Evolutionary conservation across 108 stramenopile genomes (phyloP), one percentile per base, ranked within the genome.

Genomic region (Nannochloropsis gaditana): DNA sequence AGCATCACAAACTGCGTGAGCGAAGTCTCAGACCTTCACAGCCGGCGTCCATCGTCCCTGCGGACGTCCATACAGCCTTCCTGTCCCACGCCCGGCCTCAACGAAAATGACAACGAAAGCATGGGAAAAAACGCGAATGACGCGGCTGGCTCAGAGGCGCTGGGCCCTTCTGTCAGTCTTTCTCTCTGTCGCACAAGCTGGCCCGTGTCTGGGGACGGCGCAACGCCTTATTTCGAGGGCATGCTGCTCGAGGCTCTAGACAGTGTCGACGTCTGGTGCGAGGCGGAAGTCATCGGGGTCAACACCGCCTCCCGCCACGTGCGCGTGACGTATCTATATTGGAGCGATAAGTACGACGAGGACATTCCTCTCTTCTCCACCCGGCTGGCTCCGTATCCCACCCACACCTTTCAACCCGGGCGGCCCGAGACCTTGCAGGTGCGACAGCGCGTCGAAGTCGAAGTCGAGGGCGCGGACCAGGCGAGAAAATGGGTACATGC

Each of bases 361-460:
- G 90, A 87, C 87, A 44, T 90, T 43, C 50, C 11, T 3, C 43
- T 86, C 21, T 42, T 43, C n/a, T 42, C 83, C 5, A 5, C 9
- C 15, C 85, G 85, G 43, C 45, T 91, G 42, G 90, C 90, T 3
- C 86, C 87, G 5, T n/a, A 43, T 11, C 21, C 44, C 43, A 79
- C 89, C 11, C 86, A 47, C 44, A 90, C 90, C 1, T 91, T 88
- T 73, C 50, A 47, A 44, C 21, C 10, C 10, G 88, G 88, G 41
- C 86, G 83, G 3, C 44, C 44, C n/a, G 19, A 73, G 19, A 73
- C 59, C 4, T 87, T 90, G 44, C 79, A 45, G 21, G 45, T 86
- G 9, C 88, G 90, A 42, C 90, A 90, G 42, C 89, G 90, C 45
- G 43, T 91, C 43, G 90, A 91, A 10, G 90, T 42, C 5, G 9